These are phyloP conservation scores for Flaveria ramosissima DNA, from an alignment of 129 eudicot species.

Conservation along the genomic window DNA sequence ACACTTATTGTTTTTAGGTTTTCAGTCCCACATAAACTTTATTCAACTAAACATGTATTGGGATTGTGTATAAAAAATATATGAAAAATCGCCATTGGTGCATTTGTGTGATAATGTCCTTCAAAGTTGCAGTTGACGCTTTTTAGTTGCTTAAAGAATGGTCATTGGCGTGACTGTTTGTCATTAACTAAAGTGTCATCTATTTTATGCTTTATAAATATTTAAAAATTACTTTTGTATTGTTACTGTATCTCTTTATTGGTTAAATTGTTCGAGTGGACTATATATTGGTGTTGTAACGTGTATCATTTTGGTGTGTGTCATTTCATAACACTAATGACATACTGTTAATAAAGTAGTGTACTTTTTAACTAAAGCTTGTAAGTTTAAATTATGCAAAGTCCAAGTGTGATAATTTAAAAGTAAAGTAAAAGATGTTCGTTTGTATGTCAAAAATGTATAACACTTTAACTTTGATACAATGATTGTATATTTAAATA, in stretches of 20 bases:
- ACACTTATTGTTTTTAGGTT: not conserved
- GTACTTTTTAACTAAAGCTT: too few relatives aligned
- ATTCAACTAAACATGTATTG: not conserved
- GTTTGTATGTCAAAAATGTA: not conserved
- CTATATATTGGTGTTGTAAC: too few relatives aligned
- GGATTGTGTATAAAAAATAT: not conserved
- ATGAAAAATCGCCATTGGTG: not conserved
- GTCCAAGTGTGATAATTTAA: too few relatives aligned
- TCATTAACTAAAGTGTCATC: not conserved
- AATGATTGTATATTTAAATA: not conserved
- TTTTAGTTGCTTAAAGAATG: not conserved
- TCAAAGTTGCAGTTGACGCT: not conserved
- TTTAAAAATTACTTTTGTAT: too few relatives aligned
- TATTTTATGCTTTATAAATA: too few relatives aligned
- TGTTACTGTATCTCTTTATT: too few relatives aligned
- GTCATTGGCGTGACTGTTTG: not conserved
- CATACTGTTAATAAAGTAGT: too few relatives aligned
- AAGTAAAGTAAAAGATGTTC: too few relatives aligned
- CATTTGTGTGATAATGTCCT: not conserved
- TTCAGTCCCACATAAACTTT: constrained; percentile 23
- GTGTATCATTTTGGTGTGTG: too few relatives aligned
- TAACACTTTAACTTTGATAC: not conserved
- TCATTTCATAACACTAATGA: too few relatives aligned
- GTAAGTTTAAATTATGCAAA: too few relatives aligned
- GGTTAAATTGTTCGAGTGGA: too few relatives aligned